phyloP scores from a whole-genome alignment of 345 rosid species.

The Microcos paniculata region DNA sequence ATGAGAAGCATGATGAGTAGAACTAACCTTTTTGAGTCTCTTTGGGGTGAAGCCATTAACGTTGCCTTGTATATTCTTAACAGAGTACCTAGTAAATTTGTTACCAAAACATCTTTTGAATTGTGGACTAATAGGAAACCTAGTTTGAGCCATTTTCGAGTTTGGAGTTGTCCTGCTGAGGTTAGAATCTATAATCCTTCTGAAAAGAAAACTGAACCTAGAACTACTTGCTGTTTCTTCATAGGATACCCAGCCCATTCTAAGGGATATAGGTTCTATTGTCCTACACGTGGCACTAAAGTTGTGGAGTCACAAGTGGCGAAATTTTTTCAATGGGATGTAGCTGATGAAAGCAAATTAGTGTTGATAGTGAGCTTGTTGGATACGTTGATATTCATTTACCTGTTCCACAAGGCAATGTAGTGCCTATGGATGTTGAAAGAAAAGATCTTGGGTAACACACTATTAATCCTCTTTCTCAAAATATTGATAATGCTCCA shows the following conservation, averaged over 20 bases:
- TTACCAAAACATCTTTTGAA: neutral
- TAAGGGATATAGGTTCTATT: neutral
- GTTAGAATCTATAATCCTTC: neutral
- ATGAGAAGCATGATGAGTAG: neutral
- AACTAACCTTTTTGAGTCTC: neutral
- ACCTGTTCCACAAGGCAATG: too few relatives aligned
- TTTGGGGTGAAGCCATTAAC: neutral
- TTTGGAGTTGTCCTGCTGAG: neutral
- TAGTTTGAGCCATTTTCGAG: neutral
- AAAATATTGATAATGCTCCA: too few relatives aligned
- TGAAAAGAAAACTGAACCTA: neutral
- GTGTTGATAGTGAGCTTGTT: too few relatives aligned
- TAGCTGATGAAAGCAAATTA: too few relatives aligned
- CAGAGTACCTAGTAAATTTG: neutral
- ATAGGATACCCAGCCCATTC: neutral
- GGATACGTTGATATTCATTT: too few relatives aligned
- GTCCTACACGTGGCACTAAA: neutral
- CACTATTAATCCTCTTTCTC: too few relatives aligned
- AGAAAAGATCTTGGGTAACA: too few relatives aligned
- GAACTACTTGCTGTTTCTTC: neutral
- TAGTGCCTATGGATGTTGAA: too few relatives aligned
- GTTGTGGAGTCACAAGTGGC: neutral
- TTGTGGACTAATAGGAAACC: neutral
- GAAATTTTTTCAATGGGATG: too few relatives aligned
- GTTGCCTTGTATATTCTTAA: neutral